phyloP scores from a whole-genome alignment of 495 filamentous ascomycete genomes.

The Aspergillus kassunensis region DNA sequence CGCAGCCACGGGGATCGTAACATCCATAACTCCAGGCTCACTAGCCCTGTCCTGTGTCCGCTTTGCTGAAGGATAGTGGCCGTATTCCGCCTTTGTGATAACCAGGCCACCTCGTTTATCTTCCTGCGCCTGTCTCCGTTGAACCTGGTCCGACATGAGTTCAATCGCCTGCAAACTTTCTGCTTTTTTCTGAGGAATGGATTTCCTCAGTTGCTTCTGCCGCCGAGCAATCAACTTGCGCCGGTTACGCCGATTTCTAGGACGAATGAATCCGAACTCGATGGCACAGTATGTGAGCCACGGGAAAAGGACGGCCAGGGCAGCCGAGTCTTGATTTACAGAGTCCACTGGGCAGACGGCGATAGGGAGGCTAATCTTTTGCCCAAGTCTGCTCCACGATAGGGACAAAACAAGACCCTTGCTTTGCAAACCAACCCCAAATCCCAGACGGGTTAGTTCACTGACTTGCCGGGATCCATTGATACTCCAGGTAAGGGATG shows the following conservation, averaged over 20 bases:
- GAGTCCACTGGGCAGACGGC: constrained; percentile 34
- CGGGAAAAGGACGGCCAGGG: constrained; percentile 40
- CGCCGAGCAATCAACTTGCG: constrained; percentile 31
- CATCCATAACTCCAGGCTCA: constrained; percentile 37
- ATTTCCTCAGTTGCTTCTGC: constrained; percentile 38
- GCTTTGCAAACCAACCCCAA: constrained; percentile 35
- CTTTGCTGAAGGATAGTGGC: constrained; percentile 32
- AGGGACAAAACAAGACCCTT: constrained; percentile 38
- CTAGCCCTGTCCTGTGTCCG: constrained; percentile 13
- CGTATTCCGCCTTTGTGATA: constrained; percentile 42
- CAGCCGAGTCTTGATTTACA: constrained; percentile 33
- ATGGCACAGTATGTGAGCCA: constrained; percentile 47
- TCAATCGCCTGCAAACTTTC: constrained; percentile 51
- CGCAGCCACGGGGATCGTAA: constrained; percentile 46
- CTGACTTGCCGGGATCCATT: constrained; percentile 37
- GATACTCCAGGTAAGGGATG: constrained; percentile 34
- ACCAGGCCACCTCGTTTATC: constrained; percentile 34
- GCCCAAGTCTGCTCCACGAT: constrained; percentile 41
- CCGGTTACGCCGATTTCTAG: constrained; percentile 33
- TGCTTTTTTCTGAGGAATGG: constrained; percentile 38
- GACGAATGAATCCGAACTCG: constrained; percentile 46
- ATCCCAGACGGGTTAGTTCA: constrained; percentile 35
- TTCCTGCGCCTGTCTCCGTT: constrained; percentile 42
- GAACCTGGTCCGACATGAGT: constrained; percentile 49
- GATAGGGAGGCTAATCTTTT: constrained; percentile 39